phyloP scores from a whole-genome alignment of 2,329 filamentous ascomycete genomes.

The Onygena corvina region DNA sequence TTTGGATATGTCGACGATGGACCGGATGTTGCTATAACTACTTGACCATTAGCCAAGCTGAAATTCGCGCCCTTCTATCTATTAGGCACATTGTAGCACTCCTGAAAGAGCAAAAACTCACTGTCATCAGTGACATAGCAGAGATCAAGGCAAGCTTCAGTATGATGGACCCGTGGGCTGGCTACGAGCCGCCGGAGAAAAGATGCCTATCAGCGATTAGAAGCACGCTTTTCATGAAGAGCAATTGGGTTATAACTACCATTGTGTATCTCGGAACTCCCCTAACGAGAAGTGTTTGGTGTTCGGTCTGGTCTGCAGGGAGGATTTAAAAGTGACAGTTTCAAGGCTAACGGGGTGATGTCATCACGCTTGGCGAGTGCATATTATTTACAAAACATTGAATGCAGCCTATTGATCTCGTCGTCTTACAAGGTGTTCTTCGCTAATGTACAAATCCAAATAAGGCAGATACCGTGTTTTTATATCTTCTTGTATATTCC shows the following conservation, averaged over 20 bases:
- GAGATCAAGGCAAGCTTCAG: constrained; percentile 79
- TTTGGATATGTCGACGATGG: constrained; percentile 82
- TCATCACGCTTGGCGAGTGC: too few relatives aligned
- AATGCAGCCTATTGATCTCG: too few relatives aligned
- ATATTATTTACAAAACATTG: too few relatives aligned
- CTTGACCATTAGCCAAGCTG: constrained; percentile 1
- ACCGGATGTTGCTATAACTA: constrained; percentile 63
- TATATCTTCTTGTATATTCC: too few relatives aligned
- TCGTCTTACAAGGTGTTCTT: too few relatives aligned
- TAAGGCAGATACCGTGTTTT: too few relatives aligned
- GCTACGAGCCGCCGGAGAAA: constrained; percentile 85
- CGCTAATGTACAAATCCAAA: too few relatives aligned
- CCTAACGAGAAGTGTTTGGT: not conserved
- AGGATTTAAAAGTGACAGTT: not conserved
- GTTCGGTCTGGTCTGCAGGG: not conserved
- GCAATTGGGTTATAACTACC: not conserved
- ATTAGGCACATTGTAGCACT: not conserved
- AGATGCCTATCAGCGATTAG: constrained; percentile 43
- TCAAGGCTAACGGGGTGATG: not conserved
- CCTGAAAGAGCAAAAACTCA: constrained; percentile 18
- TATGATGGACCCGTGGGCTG: constrained; percentile 68
- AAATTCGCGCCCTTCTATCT: too few relatives aligned
- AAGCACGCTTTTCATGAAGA: not conserved
- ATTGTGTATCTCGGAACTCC: not conserved
- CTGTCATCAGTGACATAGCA: constrained; percentile 85